Base-by-base conservation (phyloP, 2,329 filamentous ascomycete species). In the Colletotrichum sp. region DNA sequence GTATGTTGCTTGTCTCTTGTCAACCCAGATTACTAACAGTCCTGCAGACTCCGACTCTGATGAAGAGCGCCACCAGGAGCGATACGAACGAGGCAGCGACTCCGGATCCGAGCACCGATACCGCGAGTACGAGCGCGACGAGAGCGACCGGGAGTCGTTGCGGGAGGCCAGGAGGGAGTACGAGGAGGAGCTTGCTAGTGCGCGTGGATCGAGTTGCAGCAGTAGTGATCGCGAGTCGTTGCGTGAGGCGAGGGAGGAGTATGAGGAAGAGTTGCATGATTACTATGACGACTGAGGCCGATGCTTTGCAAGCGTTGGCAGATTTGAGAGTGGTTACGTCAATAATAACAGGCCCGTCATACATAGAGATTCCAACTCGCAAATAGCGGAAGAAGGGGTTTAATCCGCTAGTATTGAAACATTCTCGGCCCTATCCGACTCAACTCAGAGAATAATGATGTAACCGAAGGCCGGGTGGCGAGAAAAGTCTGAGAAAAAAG, bases 221-320 rank as follows among this genome's bases (percentile, higher is more conserved):
- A 87, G 82, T 78, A 88, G 84, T 74, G 86, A 86, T 72, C 84
- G 83, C 4, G 81, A 88, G 79, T 85, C 85, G 69, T 81, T 88
- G 18, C 85, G 86, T 65, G 88, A 90, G 80, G 88, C 88, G 6
- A 85, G 89, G 72, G 83, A 88, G 77, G 87, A 87, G 80, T 89
- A 90, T 71, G 83, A 88, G 65, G 88, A 90, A 77, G 88, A 88
- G 16, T n/a, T 34, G 28, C 68, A 71, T n/a, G 72, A 76, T 32
- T 74, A 70, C 28, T 68, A 76, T 26, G 24, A 26, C 5, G 24
- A 26, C 24, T 79, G 34, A 30, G 24, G 26, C 26, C 26, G 26
- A 26, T 26, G 26, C 26, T 26, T 26, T 26, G 26, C 26, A 26
- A 26, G 26, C 26, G 26, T 26, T 26, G 6, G 26, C 26, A 26